A percentile compares a stretch with the other conserved stretches of the same genome.
These are phyloP conservation scores for Myriangium duriaei DNA, from an alignment of 2,329 filamentous ascomycete genomes.

Conservation along the genomic window DNA sequence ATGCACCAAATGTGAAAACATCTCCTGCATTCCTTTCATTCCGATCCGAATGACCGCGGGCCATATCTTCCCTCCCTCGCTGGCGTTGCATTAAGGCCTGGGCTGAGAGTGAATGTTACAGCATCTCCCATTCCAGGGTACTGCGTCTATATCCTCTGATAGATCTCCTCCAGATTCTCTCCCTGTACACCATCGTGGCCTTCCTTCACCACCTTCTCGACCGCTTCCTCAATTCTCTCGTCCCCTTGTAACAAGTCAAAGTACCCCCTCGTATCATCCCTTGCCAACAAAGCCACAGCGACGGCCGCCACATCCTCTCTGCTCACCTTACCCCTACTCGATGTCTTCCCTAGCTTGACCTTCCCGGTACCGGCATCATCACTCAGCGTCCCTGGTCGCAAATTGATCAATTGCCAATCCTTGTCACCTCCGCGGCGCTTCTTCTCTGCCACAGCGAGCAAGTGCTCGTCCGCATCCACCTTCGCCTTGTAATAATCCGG, in stretches of 20 bases:
- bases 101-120: no score
- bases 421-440: conserved; percentile 15
- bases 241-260: conserved; percentile 41
- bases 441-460: conserved; percentile 33
- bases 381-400: conserved; percentile 38
- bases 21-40: no score
- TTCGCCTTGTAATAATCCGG: conserved; percentile 43
- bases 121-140: no score
- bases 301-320: conserved; percentile 41
- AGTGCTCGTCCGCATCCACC: conserved; percentile 42
- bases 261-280: conserved; percentile 39
- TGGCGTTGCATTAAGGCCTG: no score
- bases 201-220: conserved; percentile 33
- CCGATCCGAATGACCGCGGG: no score
- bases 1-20: no score
- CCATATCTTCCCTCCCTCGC: no score
- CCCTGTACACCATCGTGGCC: conserved; percentile 36
- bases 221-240: conserved; percentile 32
- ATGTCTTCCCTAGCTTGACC: conserved; percentile 37
- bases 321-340: conserved; percentile 29
- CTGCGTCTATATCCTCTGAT: conserved; percentile 1
- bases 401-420: conserved; percentile 37
- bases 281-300: conserved; percentile 36
- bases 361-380: conserved; percentile 34
- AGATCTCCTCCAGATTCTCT: conserved; percentile 38